Percentiles rank a stretch among this genome's conserved stretches.
Evolutionary conservation across 148 eudicot genomes (phyloP).

Genomic region (Vaccinium corymbosum): DNA sequence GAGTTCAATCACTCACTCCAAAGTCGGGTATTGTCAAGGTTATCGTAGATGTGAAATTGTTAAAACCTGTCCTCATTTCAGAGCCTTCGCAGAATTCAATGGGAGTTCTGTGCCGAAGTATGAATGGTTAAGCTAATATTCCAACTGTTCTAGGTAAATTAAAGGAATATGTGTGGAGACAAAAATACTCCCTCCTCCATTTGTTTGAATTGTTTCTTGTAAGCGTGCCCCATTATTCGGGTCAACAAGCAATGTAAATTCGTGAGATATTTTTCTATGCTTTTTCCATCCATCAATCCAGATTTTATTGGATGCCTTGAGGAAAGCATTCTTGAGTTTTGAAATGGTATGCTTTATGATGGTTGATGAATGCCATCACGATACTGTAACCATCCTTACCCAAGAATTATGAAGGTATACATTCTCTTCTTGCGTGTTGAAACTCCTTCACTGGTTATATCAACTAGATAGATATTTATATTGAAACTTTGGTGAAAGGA

Average conservation of each 20-base stretch:
- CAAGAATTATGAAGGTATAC: slow-evolving; percentile 55
- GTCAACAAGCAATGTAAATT: not conserved
- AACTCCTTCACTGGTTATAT: not conserved
- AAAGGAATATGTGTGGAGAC: not conserved
- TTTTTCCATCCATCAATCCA: slow-evolving; percentile 15
- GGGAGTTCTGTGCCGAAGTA: slow-evolving; percentile 34
- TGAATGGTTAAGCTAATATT: not conserved
- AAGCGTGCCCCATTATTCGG: not conserved
- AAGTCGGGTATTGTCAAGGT: slow-evolving; percentile 61
- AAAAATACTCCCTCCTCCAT: not conserved
- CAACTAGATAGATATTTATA: not conserved
- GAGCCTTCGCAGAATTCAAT: slow-evolving; percentile 51
- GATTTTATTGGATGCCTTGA: slow-evolving; percentile 52
- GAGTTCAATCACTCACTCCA: slow-evolving; percentile 49
- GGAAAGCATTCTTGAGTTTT: slow-evolving; percentile 47
- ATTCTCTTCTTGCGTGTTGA: slow-evolving; percentile 7
- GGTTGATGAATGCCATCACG: slow-evolving; percentile 61
- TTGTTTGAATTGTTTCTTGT: not conserved
- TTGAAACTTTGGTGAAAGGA: slow-evolving; percentile 33
- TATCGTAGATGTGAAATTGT: slow-evolving; percentile 53
- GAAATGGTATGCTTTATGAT: slow-evolving; percentile 41
- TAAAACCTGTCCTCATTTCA: slow-evolving; percentile 45
- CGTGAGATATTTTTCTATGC: not conserved
- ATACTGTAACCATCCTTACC: slow-evolving; percentile 53
- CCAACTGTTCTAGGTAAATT: not conserved